Evolutionary conservation across 495 filamentous ascomycete genomes (phyloP).

Genomic region (Rostrohypoxylon terebratum): DNA sequence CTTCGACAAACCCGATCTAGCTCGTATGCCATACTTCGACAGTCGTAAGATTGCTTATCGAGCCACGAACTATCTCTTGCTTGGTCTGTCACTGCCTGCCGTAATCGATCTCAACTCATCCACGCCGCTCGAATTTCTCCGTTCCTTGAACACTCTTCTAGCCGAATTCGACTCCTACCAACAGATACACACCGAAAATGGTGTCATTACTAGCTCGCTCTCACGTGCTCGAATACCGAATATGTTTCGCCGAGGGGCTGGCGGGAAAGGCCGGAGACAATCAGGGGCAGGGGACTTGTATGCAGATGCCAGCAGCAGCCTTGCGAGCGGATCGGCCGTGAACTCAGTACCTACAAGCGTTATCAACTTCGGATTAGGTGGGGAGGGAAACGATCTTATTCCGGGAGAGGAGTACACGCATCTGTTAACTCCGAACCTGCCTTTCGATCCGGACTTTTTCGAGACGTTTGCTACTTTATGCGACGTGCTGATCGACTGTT

Average conservation of each 20-base stretch:
- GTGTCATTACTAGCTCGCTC: constrained; percentile 74
- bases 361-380: constrained; percentile 57
- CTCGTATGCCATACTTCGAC: constrained; percentile 86
- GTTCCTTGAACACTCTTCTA: constrained; percentile 86
- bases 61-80: constrained; percentile 91
- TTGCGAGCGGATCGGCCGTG: constrained; percentile 47
- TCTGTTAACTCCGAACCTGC: constrained; percentile 89
- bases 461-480: constrained; percentile 97
- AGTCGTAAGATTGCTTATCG: constrained; percentile 81
- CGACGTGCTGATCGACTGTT: constrained; percentile 94
- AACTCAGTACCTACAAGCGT: constrained; percentile 52
- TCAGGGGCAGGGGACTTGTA: constrained; percentile 72
- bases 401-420: constrained; percentile 86
- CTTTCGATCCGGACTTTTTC: constrained; percentile 97
- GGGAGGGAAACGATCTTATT: constrained; percentile 62
- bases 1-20: constrained; percentile 84
- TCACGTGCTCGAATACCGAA: constrained; percentile 82
- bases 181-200: constrained; percentile 82
- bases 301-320: constrained; percentile 64
- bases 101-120: constrained; percentile 86
- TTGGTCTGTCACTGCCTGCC: constrained; percentile 89
- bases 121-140: constrained; percentile 84
- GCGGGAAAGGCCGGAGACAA: constrained; percentile 75
- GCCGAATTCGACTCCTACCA: constrained; percentile 94
- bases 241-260: constrained; percentile 84